Evolutionary conservation across 176 grass and related monocot species (phyloP).

Genomic region (Oryza glumipatula): DNA sequence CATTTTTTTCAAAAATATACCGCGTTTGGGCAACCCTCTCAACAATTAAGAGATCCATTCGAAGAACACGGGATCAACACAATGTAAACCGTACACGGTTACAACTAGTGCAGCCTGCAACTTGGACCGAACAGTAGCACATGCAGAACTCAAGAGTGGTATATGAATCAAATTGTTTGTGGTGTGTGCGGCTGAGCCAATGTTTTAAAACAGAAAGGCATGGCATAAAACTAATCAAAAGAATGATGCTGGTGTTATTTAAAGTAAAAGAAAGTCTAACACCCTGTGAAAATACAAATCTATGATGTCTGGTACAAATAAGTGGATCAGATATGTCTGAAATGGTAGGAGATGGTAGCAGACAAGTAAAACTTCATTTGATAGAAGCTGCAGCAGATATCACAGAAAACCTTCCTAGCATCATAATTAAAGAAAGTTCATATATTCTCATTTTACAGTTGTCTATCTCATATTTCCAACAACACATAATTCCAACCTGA

Average conservation of each 20-base stretch:
- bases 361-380: constrained; percentile 13
- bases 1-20: background rate
- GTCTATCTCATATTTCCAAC: constrained; percentile 19
- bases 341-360: background rate
- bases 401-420: background rate
- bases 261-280: background rate
- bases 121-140: constrained; percentile 11
- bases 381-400: constrained; percentile 10
- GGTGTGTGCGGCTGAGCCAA: background rate
- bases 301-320: background rate
- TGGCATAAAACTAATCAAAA: background rate
- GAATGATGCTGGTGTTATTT: background rate
- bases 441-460: constrained; percentile 34
- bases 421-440: background rate
- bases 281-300: background rate
- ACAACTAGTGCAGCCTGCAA: background rate
- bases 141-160: background rate
- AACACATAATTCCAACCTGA: constrained; percentile 5
- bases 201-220: constrained; percentile 7
- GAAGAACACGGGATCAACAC: too few relatives aligned
- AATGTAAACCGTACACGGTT: background rate
- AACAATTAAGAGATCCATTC: too few relatives aligned
- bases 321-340: constrained; percentile 17
- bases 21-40: too few relatives aligned
- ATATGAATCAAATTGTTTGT: background rate